Base-by-base conservation (phyloP, 768 basidiomycete species). In the Termitomyces sp. region DNA sequence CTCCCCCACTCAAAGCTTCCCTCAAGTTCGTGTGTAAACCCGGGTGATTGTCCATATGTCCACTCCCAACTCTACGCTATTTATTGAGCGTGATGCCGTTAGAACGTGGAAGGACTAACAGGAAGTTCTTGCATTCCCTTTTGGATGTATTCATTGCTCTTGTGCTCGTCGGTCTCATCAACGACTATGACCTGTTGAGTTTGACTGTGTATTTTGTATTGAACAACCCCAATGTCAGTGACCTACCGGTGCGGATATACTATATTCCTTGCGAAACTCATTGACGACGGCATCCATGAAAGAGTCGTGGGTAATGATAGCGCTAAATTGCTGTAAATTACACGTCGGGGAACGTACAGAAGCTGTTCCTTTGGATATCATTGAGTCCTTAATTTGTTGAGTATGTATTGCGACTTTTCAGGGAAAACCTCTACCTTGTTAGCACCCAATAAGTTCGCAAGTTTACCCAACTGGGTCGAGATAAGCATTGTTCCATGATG, bases 401-500 rank as follows among this genome's bases (percentile, higher is more conserved):
- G 38, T 35, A 33, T 6, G 41, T n/a, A 18, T 26, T 6, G 6
- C 13, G 30, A 23, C 23, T 23, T 49, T 28, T 44, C 13, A 47
- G 12, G 18, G 13, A 47, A 47, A 36, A 5, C 33, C 51, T 77
- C 56, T 60, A 90, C 92, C 75, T 90, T 89, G 56, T 81, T 74
- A 0, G 80, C 77, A 13, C 77, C 83, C 51, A 98, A 76, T 10
- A 93, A 72, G 61, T 89, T 83, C 0, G 91, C 89, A 8, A 99
- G 75, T 6, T 82, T 79, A 36, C 81, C 77, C 32, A 98, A 79
- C 49, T 80, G 74, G 3, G 94, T 93, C 8, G 91, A 88, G 23
- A 98, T 89, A 30, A 99, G 83, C 97, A 99, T 99, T 16, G 97
- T 99, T 0, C 97, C 97, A 66, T 99, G 97, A 66, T 98, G 96